Evolutionary conservation across 495 filamentous ascomycete genomes (phyloP), one percentile per base, ranked within the genome.

Genomic region (Xylaria cubensis): DNA sequence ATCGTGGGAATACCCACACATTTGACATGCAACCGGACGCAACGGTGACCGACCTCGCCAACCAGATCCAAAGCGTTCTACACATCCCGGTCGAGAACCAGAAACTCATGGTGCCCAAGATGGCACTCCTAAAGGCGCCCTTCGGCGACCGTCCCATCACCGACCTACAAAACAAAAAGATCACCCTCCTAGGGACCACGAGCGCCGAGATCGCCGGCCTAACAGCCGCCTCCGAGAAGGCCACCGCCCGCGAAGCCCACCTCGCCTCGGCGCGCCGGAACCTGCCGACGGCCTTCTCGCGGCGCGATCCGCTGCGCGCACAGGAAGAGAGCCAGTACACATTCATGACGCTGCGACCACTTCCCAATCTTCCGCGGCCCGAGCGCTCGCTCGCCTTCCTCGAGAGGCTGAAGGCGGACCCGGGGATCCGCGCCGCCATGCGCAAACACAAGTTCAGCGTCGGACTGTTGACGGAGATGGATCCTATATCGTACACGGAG

Each of bases 381-480:
- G 78, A 87, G 10, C 88, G 88, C 64, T 90, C 89, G 13, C 86
- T 89, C 2, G 77, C 83, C n/a, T 96, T 94, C 81, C 90, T 99
- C 41, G 84, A 91, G 74, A 89, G 93, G 0, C 86, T 99, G 7
- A 88, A 88, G 73, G 86, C 89, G 69, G 96, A 99, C 84, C 90
- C 94, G 0, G 96, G 96, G 50, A 96, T 99, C 82, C 88, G 89
- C 70, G 82, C 90, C 32, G 86, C 90, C 19, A 99, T 99, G 96
- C 81, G 86, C 12, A 89, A 88, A 69, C 94, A 97, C 83, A 88
- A 89, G 56, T 97, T 96, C 85, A 88, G 87, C 59, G 96, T 99
- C n/a, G 90, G 90, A 0, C 80, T 98, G 21, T 85, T 99, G 3
- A 97, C 94, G 5, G 96, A 99, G 81, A 98, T 99, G 95, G 91